Base-by-base conservation (phyloP, 345 rosid genomes). In the Eucalyptus pumila region DNA sequence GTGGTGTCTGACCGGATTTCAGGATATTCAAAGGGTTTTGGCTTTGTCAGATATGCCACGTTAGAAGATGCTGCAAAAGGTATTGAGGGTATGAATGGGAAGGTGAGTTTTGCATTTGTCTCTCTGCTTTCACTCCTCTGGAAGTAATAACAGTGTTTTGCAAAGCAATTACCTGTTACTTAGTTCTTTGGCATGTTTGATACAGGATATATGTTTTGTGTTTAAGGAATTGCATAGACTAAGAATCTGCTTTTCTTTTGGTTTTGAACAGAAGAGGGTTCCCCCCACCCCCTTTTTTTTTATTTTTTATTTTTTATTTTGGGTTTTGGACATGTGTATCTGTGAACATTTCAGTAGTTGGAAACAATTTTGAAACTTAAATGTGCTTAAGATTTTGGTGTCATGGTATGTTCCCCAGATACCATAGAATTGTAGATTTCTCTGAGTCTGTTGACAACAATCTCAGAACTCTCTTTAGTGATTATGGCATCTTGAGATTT, bases 1-100 rank as follows among this genome's bases (percentile, higher is more conserved):
- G 97, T 98, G 56, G 99, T 97, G 88, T 92, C 95, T 52, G 99
- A 97, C 88, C 92, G 97, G 62, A 94, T 88, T 69, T 95, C 99
- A 17, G 99, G 98, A 88, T 95, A 93, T 92, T 97, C 99, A 4
- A 97, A 95, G 93, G 99, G 99, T 23, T 98, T 94, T 93, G 99
- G 99, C 86, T 98, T 98, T 92, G 98, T 98, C 72, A 94, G 93
- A 89, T 97, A 97, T 91, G 92, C 94, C 80, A 94, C 94, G 45
- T 56, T 96, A 86, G 97, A 97, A 87, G 98, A 96, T 89, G 98
- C 99, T 92, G 94, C 94, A 12, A 96, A 96, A 92, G 99, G 97
- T 69, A 94, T 94, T 37, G 94, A 95, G 88, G 98, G 96, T 87
- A 96, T 98, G 99, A 95, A 97, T 93, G 99, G 99, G 48, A 93